Evolutionary conservation across 768 basidiomycete species (phyloP).

Genomic region (Boletus edulis): DNA sequence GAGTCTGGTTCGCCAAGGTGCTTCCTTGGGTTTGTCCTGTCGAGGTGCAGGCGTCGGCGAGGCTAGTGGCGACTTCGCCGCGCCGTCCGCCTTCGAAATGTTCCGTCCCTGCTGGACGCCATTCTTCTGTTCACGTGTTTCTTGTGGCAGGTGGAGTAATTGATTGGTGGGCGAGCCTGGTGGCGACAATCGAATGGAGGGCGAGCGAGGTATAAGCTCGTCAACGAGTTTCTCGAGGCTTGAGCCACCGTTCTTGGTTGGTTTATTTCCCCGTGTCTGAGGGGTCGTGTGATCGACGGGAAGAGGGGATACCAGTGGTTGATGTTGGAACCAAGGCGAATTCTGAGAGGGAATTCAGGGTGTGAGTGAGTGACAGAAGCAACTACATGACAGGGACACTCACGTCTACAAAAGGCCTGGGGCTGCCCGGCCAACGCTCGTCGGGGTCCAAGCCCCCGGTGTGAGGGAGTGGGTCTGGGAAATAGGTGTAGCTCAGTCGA

Average conservation of each 20-base stretch:
- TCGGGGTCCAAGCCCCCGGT: neutral
- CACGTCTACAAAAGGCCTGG: conserved; percentile 11
- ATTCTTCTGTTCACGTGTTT: neutral
- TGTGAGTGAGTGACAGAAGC: neutral
- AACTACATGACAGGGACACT: neutral
- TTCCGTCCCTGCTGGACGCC: neutral
- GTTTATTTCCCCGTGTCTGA: neutral
- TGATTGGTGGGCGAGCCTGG: conserved; percentile 11
- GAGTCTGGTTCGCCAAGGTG: conserved; percentile 24
- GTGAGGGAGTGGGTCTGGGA: conserved; percentile 5
- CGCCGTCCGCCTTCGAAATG: neutral
- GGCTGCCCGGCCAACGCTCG: conserved; percentile 14
- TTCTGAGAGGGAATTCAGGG: neutral
- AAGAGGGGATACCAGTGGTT: conserved; percentile 11
- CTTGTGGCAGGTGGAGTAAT: neutral
- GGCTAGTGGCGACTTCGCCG: neutral
- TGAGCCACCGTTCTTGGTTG: neutral
- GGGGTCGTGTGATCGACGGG: neutral
- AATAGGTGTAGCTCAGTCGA: conserved; percentile 8
- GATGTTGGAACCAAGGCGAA: conserved; percentile 13
- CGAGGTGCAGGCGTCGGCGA: neutral
- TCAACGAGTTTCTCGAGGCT: conserved; percentile 17
- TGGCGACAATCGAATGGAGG: conserved; percentile 20
- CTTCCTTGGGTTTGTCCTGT: conserved; percentile 6
- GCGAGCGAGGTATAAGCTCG: conserved; percentile 10